Evolutionary conservation across 2,329 filamentous ascomycete species (phyloP), one percentile per base, ranked within the genome.

Genomic region (Sporothrix euskadiensis): DNA sequence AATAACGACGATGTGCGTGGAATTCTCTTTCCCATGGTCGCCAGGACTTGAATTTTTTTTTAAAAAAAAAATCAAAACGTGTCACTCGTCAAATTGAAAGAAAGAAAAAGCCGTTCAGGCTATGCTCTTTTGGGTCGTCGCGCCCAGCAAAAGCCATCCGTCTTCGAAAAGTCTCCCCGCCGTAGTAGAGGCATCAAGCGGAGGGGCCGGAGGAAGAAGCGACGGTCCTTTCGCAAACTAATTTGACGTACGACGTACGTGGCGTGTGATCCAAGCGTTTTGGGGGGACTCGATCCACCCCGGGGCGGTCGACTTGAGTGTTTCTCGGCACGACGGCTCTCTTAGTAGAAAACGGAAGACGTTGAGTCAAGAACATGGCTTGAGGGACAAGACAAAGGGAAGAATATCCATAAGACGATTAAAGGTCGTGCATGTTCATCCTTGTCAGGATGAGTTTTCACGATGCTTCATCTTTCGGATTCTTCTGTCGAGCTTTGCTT

Each of bases 121-220:
- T 47, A 56, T 39, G 32, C 66, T 56, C 47, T 41, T 69, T 69
- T 69, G 66, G 65, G 65, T 12, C 49, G 16, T 69, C 66, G 66
- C 8, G 19, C 44, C 47, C 47, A 54, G 44, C 61, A 69, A 41
- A 56, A 56, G 47, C 66, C 66, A 69, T 30, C 32, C 47, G 49
- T 26, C 49, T 56, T 65, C 7, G 54, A 10, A 26, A 30, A n/a
- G 8, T 9, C 44, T 12, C 22, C 54, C 54, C 49, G 59, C 59
- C 32, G 35, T 22, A 63, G 59, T 41, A 63, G 59, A 10, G 32
- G 59, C 10, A 63, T 63, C 59, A 35, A 41, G 39, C 59, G 9
- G 35, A 59, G 12, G 52, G 9, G 52, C 9, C 9, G n/a, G 14
- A 19, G 59, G n/a, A n/a, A n/a, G 59, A 22, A 10, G n/a, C 22